Evolutionary conservation across 495 filamentous ascomycete genomes (phyloP).

Genomic region (Podospora didyma): DNA sequence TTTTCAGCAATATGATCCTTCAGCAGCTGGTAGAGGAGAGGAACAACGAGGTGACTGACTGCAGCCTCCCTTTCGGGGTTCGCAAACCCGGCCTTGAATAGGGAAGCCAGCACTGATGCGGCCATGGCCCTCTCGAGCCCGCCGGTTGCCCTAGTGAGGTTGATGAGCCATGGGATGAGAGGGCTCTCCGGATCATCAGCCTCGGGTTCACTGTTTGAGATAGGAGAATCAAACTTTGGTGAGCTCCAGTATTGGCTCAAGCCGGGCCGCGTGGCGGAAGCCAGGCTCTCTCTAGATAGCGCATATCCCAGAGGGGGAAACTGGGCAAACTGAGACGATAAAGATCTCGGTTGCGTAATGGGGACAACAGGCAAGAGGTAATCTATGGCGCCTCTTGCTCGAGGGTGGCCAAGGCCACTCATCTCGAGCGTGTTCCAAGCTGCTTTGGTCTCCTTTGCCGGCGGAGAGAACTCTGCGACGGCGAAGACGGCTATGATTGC

Average conservation of each 20-base stretch:
- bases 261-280: constrained; percentile 20
- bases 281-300: constrained; percentile 35
- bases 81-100: constrained; percentile 66
- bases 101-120: constrained; percentile 69
- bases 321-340: constrained; percentile 25
- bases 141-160: constrained; percentile 57
- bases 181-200: constrained; percentile 70
- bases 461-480: constrained; percentile 25
- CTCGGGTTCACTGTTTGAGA: constrained; percentile 23
- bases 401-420: constrained; percentile 20
- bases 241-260: constrained; percentile 26
- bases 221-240: constrained; percentile 21
- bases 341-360: constrained; percentile 12
- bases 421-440: constrained; percentile 36
- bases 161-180: constrained; percentile 78
- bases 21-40: constrained; percentile 67
- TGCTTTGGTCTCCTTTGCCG: constrained; percentile 17
- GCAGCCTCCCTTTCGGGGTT: constrained; percentile 56
- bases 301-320: constrained; percentile 58
- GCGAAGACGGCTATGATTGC: constrained; percentile 71
- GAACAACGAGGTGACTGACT: constrained; percentile 65
- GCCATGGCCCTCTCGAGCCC: constrained; percentile 71
- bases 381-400: constrained; percentile 49
- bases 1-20: constrained; percentile 50
- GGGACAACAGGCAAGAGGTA: constrained; percentile 52